Base-by-base conservation (phyloP, 169 alveolate genomes). In the Cardiosporidium cionae region DNA sequence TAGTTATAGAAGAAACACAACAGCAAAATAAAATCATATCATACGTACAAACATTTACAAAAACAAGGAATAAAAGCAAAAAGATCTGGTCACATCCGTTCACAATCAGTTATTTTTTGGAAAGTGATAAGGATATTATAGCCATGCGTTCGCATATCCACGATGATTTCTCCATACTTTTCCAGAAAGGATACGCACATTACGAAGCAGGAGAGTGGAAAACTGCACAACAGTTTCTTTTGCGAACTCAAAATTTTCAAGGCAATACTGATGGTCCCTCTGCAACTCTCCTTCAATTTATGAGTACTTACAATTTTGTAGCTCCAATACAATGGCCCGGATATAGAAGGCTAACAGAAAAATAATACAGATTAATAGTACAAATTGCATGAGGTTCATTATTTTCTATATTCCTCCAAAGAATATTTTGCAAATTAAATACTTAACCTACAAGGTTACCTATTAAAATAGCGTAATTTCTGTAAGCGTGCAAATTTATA, bases 291-390 rank as follows among this genome's bases (percentile, higher is more conserved):
- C 74, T 87, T 52, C 65, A 83, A 31, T 90, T 81, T 72, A 89
- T 94, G 84, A 76, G 72, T 36, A 76, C 83, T 65, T 36, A 71
- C 64, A 80, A 82, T 70, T 86, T 65, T 78, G 74, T 62, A 65
- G 84, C 95, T 31, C 96, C 94, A 7, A 68, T 52, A 31, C 86
- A 87, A 75, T 94, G 98, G 98, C 82, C 84, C 65, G 98, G 98
- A 7, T 91, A 75, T 65, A 74, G 98, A 66, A 88, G 68, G 32
- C 83, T 92, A 52, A 80, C 89, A 28, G 92, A 87, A 72, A 88
- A 91, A 72, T 91, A 87, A 74, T 73, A 75, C 72, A 16, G 25
- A 9, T 52, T 68, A 32, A 2, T 23, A 16, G 76, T n/a, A n/a
- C n/a, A n/a, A n/a, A n/a, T n/a, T n/a, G n/a, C n/a, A n/a, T n/a